Percentiles rank a stretch among this genome's conserved stretches.
These are phyloP conservation scores for Xerocomus potaroensis DNA, from an alignment of 768 basidiomycete genomes.

Conservation along the genomic window DNA sequence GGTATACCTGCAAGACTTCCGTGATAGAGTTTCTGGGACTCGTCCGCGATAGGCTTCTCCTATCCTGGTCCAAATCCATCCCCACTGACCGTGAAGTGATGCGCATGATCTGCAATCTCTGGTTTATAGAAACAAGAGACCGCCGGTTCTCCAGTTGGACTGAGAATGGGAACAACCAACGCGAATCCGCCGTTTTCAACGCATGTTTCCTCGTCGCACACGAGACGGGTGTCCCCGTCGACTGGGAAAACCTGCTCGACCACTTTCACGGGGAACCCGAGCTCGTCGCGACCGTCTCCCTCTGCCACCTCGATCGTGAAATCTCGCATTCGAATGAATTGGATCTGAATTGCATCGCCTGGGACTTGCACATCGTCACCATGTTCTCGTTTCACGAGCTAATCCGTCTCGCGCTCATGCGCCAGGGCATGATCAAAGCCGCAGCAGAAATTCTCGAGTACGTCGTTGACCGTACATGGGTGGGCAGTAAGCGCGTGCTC, in stretches of 20 bases:
- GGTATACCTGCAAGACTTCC: slow-evolving; percentile 22
- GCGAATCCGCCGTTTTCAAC: slow-evolving; percentile 29
- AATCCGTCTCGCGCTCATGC: slow-evolving; percentile 18
- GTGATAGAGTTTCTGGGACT: slow-evolving; percentile 26
- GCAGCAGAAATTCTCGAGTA: slow-evolving; percentile 20
- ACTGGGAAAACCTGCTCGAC: slow-evolving; percentile 23
- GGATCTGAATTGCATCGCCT: slow-evolving; percentile 25
- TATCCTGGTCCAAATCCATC: slow-evolving; percentile 25
- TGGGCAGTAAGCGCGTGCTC: slow-evolving; percentile 3
- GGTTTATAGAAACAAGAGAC: slow-evolving; percentile 26
- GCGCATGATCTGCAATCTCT: slow-evolving; percentile 26
- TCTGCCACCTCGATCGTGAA: slow-evolving; percentile 25
- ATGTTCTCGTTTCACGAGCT: slow-evolving; percentile 14
- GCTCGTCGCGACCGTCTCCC: slow-evolving; percentile 16
- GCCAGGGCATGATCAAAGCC: slow-evolving; percentile 22
- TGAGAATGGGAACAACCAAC: slow-evolving; percentile 9
- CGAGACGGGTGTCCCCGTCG: slow-evolving; percentile 14
- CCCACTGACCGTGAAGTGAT: slow-evolving; percentile 24
- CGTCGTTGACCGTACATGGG: slow-evolving; percentile 8
- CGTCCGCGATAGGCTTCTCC: slow-evolving; percentile 21
- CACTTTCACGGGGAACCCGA: slow-evolving; percentile 19
- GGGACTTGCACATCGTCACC: slow-evolving; percentile 29
- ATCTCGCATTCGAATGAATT: slow-evolving; percentile 12
- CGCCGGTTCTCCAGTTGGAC: slow-evolving; percentile 22
- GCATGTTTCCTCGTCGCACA: slow-evolving; percentile 26